Base-by-base conservation (phyloP, 352 stramenopile genomes). In the Globisporangium paddicum region DNA sequence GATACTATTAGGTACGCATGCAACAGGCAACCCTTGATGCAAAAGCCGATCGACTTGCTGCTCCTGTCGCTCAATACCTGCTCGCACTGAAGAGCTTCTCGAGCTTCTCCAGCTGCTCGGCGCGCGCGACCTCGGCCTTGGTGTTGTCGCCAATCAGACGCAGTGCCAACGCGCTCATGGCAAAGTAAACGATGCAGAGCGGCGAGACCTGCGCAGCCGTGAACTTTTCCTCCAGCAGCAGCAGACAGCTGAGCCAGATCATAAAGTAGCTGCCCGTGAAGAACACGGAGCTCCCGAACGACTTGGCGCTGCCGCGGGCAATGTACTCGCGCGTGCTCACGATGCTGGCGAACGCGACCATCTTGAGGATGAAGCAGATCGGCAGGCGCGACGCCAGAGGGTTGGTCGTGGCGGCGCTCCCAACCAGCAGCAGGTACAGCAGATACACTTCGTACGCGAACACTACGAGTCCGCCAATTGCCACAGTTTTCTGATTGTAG, bases 101-200 rank as follows among this genome's bases (percentile, higher is more conserved):
- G n/a, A 87, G 68, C 60, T 85, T 83, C 49, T 81, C 55, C 13
- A 87, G 71, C 40, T 87, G 77, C 59, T 78, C 28, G 13, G 73
- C 71, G 9, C 77, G 70, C 35, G 68, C 75, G 30, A 75, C 53
- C 59, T 85, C 75, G 21, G 75, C 71, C 57, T 77, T 75, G 11
- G 72, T 83, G 54, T 82, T 87, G 65, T 66, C 67, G 40, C 71
- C 73, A 7, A 87, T 75, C 25, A 87, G 57, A 16, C 55, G 56
- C 23, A 79, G 55, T 9, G 62, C 58, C 1, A 48, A 18, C 16
- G 74, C 65, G 54, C 58, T 63, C 10, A 71, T 44, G 16, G 64
- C 37, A 38, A 70, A 79, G 64, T 87, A 85, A 1, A 74, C 50
- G 26, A 79, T 16, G 5, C 66, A 72, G 2, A 85, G 55, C 6